A percentile compares a stretch with the other conserved stretches of the same genome.
Conservation (phyloP, 2,329 filamentous ascomycete genomes). For the Cladosporium oxysporum region DNA sequence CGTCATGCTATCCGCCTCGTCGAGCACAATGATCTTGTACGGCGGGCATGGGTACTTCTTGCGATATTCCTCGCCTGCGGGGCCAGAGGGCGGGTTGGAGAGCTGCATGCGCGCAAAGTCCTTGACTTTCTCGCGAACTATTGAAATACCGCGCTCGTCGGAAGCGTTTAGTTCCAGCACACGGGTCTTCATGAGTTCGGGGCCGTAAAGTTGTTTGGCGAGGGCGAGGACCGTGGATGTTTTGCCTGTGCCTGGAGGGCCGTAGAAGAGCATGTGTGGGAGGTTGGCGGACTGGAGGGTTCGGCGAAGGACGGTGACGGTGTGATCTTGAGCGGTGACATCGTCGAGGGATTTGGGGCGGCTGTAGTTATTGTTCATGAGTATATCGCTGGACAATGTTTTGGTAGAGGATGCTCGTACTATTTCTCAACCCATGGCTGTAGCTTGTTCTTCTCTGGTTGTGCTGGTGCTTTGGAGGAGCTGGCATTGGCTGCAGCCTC, state of each 20-base stretch:
- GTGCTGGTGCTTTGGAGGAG: slow-evolving; percentile 67
- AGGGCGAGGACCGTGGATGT: slow-evolving; percentile 96
- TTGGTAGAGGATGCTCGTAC: slow-evolving; percentile 50
- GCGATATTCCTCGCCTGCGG: slow-evolving; percentile 59
- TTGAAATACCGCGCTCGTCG: slow-evolving; percentile 95
- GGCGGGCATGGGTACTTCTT: slow-evolving; percentile 86
- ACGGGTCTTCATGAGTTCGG: slow-evolving; percentile 85
- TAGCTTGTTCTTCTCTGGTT: slow-evolving; percentile 64
- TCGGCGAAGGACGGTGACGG: slow-evolving; percentile 85
- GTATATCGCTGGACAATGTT: neutral
- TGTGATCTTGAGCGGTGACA: slow-evolving; percentile 97
- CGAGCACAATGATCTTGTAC: slow-evolving; percentile 98
- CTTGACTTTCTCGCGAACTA: slow-evolving; percentile 97
- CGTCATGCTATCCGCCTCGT: slow-evolving; percentile 98
- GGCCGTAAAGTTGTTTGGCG: slow-evolving; percentile 95
- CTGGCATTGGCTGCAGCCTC: slow-evolving; percentile 71
- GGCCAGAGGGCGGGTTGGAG: slow-evolving; percentile 70
- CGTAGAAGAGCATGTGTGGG: slow-evolving; percentile 99
- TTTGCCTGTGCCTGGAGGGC: slow-evolving; percentile 95
- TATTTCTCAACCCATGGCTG: slow-evolving; percentile 99
- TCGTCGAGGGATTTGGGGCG: slow-evolving; percentile 91
- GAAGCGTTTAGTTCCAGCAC: slow-evolving; percentile 99
- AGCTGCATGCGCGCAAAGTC: slow-evolving; percentile 96
- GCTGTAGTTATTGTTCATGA: slow-evolving; percentile 50
- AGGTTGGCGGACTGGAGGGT: slow-evolving; percentile 96